Base-by-base conservation (phyloP, 75 land plant species). In the Azolla pinnata region DNA sequence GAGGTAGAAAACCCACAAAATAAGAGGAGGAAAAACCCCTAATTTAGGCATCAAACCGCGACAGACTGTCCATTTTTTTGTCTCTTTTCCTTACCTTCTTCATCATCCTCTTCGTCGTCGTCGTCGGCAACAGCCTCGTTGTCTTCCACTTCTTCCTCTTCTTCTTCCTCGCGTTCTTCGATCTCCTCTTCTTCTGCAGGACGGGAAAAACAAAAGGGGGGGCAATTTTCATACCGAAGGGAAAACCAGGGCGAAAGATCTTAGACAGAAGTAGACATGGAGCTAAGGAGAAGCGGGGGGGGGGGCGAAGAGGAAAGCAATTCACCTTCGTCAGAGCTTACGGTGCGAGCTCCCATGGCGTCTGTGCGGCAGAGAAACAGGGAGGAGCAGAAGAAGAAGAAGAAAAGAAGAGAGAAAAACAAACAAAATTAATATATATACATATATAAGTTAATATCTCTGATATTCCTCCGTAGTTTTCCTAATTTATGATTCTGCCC, bases 21-120 rank as follows among this genome's bases (percentile, higher is more conserved):
- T 18, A 50, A 18, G 53, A 50, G 7, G 18, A 18, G 53, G 4
- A 50, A n/a, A 50, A 5, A 50, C 23, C 5, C 53, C 8, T 23
- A 9, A 4, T 9, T 9, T 18, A 28, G 23, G 12, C 7, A 46
- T 16, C 21, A 61, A 4, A 17, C n/a, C 9, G 5, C 4, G 27
- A 17, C 29, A 56, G 9, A 56, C 4, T 27, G 28, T 4, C 7
- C 9, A 5, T 4, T 7, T 31, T 5, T 56, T 27, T 14, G n/a
- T 27, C 10, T 30, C 58, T n/a, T 4, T 56, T 7, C 28, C 33
- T 18, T 48, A 73, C 69, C 87, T 34, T 83, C 88, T 20, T 76
- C 84, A 52, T 81, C 82, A 0, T 81, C 88, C 20, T 85, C 89
- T 0, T 81, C 85, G 28, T 85, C 88, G 2, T 67, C 82, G 5